A percentile compares a stretch with the other conserved stretches of the same genome.
Evolutionary conservation across 768 basidiomycete genomes (phyloP).

Genomic region (Dentipellis sp.): DNA sequence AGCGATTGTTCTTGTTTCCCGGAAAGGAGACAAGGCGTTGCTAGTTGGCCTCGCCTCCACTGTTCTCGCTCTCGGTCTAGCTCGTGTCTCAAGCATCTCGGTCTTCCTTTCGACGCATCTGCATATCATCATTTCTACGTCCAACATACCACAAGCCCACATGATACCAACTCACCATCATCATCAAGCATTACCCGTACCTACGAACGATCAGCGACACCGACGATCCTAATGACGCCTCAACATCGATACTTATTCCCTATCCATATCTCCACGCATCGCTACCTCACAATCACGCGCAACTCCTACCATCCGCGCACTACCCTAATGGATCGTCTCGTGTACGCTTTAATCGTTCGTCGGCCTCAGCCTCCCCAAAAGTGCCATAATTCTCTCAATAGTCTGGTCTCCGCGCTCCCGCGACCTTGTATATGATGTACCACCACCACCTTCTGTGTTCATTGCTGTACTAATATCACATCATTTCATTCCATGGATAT

Average conservation of each 20-base stretch:
- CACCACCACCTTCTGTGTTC: neutral
- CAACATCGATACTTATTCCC: neutral
- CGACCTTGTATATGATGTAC: neutral
- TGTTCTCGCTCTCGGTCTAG: neutral
- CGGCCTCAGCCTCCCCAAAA: neutral
- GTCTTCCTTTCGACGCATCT: neutral
- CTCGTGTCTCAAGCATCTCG: neutral
- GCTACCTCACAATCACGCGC: neutral
- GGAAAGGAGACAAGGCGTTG: conserved; percentile 24
- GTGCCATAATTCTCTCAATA: neutral
- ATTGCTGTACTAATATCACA: neutral
- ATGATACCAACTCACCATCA: neutral
- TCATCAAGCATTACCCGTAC: neutral
- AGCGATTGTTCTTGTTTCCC: conserved; percentile 65
- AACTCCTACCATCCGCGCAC: neutral
- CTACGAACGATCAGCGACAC: neutral
- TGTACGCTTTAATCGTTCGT: neutral
- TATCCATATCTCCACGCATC: neutral
- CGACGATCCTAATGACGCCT: conserved; percentile 1
- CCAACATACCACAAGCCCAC: neutral
- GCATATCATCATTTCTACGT: neutral
- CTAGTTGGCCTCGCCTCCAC: neutral
- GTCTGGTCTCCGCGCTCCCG: no score
- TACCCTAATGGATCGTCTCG: neutral
- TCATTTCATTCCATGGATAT: neutral